A percentile compares a stretch with the other conserved stretches of the same genome.
These are phyloP conservation scores for Bipolaris victoriae DNA, from an alignment of 2,329 filamentous ascomycete species.

Conservation along the genomic window DNA sequence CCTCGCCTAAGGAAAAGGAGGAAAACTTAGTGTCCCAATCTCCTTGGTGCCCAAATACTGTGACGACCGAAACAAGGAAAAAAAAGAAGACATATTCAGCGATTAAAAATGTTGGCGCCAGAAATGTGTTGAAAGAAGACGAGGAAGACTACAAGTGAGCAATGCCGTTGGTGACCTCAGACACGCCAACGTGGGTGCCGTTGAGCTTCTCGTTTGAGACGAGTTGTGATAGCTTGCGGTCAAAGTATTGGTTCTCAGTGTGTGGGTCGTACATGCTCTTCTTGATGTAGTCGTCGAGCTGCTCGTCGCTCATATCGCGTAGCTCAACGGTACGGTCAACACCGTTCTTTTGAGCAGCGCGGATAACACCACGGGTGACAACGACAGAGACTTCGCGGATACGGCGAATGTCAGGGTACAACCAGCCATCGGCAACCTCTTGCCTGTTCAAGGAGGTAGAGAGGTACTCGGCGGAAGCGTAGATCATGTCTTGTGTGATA, in stretches of 20 bases:
- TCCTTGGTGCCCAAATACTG: conserved; percentile 27
- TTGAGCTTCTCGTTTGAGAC: conserved; percentile 34
- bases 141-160: conserved; percentile 39
- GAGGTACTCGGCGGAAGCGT: conserved; percentile 85
- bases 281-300: conserved; percentile 71
- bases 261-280: conserved; percentile 60
- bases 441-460: conserved; percentile 78
- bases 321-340: conserved; percentile 63
- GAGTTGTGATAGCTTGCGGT: conserved; percentile 48
- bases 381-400: conserved; percentile 88
- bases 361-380: conserved; percentile 91
- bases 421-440: conserved; percentile 80
- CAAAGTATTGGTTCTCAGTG: conserved; percentile 51
- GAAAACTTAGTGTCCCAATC: conserved; percentile 24
- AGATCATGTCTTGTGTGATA: conserved; percentile 95
- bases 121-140: conserved; percentile 12
- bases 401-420: conserved; percentile 89
- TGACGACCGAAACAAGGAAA: conserved; percentile 21
- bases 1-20: conserved; percentile 16
- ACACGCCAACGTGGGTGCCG: conserved; percentile 31
- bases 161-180: conserved; percentile 37
- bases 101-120: conserved; percentile 16
- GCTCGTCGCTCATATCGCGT: conserved; percentile 68
- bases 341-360: conserved; percentile 81
- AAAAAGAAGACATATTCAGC: not conserved